phyloP scores from a whole-genome alignment of 176 grass and related monocot genomes.

The Areca catechu region DNA sequence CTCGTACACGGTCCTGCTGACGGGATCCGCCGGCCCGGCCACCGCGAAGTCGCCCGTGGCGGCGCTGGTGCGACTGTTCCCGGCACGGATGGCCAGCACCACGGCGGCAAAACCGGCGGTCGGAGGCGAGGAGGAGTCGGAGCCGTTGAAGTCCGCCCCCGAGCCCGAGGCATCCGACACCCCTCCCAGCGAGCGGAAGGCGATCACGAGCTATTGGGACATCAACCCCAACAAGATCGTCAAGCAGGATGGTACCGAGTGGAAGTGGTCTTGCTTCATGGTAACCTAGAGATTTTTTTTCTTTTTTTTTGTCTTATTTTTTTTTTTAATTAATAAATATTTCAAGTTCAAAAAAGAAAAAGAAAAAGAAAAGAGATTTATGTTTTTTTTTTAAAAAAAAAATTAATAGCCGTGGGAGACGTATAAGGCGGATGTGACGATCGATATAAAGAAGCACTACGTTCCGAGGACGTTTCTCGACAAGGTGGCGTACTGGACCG shows the following conservation, averaged over 20 bases:
- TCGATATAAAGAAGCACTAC: constrained; percentile 92
- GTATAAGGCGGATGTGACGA: constrained; percentile 59
- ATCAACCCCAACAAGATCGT: neutral
- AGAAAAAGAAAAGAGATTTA: too few species aligned
- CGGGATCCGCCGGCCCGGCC: too few species aligned
- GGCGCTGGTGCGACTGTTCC: neutral
- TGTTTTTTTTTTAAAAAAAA: too few species aligned
- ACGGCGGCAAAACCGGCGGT: neutral
- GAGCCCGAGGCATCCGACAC: neutral
- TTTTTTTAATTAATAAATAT: neutral
- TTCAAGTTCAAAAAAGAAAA: too few species aligned
- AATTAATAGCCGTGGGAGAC: constrained; percentile 74
- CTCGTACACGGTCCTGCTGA: neutral
- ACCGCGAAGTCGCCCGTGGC: neutral
- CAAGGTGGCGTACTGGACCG: constrained; percentile 67
- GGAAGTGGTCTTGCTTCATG: constrained; percentile 17
- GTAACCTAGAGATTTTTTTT: neutral
- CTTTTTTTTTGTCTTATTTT: too few species aligned
- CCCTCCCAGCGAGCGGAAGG: neutral
- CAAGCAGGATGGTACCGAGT: constrained; percentile 1
- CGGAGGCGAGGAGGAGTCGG: neutral
- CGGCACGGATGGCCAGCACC: neutral
- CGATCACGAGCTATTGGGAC: constrained; percentile 2
- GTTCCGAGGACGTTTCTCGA: constrained; percentile 39
- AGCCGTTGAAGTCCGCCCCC: neutral